Percentiles rank a stretch among this genome's conserved stretches.
Conservation (phyloP, 257 asterid species). For the Fraxinus quadrangulata region DNA sequence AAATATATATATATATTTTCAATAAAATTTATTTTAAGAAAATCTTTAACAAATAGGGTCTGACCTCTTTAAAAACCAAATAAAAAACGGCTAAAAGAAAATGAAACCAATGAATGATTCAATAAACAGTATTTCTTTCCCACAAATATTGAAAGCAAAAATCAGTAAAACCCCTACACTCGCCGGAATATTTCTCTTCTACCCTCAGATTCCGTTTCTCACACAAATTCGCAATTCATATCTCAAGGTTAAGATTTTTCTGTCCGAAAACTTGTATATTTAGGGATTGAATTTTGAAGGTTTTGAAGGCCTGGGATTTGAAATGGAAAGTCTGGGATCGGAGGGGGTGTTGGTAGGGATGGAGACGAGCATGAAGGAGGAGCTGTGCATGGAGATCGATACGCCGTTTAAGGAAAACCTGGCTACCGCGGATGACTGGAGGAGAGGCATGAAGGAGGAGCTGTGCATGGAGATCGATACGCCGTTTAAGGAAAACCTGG, state of each 20-base stretch:
- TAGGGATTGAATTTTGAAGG: conserved; percentile 30
- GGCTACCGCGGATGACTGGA: conserved; percentile 90
- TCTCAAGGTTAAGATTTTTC: not conserved
- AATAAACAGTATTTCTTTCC: too few species aligned
- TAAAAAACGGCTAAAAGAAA: too few species aligned
- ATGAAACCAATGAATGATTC: too few species aligned
- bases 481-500: conserved; percentile 65
- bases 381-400: conserved; percentile 85
- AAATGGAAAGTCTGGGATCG: conserved; percentile 69
- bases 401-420: conserved; percentile 70
- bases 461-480: conserved; percentile 91
- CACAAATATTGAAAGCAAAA: not conserved
- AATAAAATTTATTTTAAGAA: too few species aligned
- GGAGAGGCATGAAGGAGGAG: conserved; percentile 79
- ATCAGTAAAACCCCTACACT: not conserved
- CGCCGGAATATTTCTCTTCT: not conserved
- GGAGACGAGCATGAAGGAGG: conserved; percentile 77
- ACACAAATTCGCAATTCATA: not conserved
- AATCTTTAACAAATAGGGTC: too few species aligned
- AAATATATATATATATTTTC: too few species aligned
- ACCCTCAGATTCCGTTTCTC: not conserved
- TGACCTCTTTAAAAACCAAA: too few species aligned
- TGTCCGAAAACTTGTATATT: not conserved
- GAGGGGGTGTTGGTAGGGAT: conserved; percentile 62
- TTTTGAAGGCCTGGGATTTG: conserved; percentile 30